These are phyloP conservation scores for Blastomyces parvus DNA, from an alignment of 2,329 filamentous ascomycete genomes.

Conservation along the genomic window DNA sequence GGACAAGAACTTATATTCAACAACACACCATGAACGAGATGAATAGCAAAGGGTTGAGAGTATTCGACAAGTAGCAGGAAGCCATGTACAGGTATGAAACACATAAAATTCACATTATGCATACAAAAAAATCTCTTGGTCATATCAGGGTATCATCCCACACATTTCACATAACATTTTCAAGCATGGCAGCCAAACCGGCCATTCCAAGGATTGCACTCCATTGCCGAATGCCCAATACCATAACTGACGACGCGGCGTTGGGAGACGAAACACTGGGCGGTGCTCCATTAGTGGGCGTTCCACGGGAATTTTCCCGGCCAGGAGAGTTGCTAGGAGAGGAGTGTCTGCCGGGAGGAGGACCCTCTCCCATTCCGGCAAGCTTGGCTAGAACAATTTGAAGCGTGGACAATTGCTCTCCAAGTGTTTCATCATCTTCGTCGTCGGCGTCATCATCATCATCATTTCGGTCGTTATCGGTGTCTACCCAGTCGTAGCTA, in stretches of 20 bases:
- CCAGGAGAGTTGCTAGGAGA: background rate
- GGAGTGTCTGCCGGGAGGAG: background rate
- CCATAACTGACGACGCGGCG: background rate
- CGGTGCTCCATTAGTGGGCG: background rate
- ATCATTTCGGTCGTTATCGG: background rate
- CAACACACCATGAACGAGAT: background rate
- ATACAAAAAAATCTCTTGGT: too few relatives aligned
- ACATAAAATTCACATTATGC: too few relatives aligned
- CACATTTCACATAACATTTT: background rate
- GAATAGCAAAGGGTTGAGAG: background rate
- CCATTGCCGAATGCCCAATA: background rate
- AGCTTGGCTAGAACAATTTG: slow-evolving; percentile 9
- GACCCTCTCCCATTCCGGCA: background rate
- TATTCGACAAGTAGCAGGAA: background rate
- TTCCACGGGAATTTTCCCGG: background rate
- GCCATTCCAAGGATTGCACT: background rate
- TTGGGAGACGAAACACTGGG: background rate
- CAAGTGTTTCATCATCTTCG: background rate
- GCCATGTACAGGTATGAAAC: too few relatives aligned
- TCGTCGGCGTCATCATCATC: background rate
- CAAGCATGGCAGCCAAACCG: background rate
- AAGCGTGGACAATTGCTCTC: slow-evolving; percentile 1
- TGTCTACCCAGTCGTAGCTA: background rate
- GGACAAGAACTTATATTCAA: background rate
- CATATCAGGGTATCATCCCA: background rate